These are phyloP conservation scores for Tolypocladium cylindrosporum DNA, from an alignment of 2,329 filamentous ascomycete genomes.

Conservation along the genomic window DNA sequence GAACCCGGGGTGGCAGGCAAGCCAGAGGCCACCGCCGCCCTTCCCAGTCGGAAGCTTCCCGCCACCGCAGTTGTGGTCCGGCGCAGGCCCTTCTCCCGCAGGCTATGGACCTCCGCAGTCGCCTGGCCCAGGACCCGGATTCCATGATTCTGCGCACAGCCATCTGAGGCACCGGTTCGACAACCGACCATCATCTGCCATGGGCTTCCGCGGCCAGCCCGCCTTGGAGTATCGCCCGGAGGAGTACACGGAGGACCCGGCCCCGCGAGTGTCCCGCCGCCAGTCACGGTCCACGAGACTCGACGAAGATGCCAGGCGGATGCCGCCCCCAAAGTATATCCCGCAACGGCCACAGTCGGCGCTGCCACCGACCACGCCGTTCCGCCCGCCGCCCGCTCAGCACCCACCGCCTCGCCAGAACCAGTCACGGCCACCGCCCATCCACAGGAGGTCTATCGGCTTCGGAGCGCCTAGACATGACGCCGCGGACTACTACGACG, in stretches of 20 bases:
- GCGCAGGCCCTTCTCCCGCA: conserved; percentile 12
- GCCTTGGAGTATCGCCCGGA: conserved; percentile 23
- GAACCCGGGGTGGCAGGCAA: conserved; percentile 16
- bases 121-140: conserved; percentile 16
- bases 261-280: conserved; percentile 26
- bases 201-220: conserved; percentile 22
- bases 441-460: conserved; percentile 19
- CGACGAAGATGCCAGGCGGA: conserved; percentile 33
- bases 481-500: conserved; percentile 6
- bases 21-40: conserved; percentile 10
- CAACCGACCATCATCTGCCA: conserved; percentile 25
- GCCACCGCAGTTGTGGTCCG: conserved; percentile 16
- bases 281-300: conserved; percentile 31
- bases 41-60: conserved; percentile 20
- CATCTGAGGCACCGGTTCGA: conserved; percentile 24
- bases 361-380: conserved; percentile 16
- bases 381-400: conserved; percentile 17
- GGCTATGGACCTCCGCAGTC: conserved; percentile 16
- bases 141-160: conserved; percentile 20
- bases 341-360: conserved; percentile 24
- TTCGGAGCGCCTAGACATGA: conserved; percentile 9
- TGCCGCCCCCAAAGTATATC: conserved; percentile 35
- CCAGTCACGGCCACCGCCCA: conserved; percentile 19
- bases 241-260: conserved; percentile 30
- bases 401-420: conserved; percentile 12